Evolutionary conservation across 106 monocot species (phyloP), one percentile per base, ranked within the genome.

Genomic region (Dactylorhiza incarnata): DNA sequence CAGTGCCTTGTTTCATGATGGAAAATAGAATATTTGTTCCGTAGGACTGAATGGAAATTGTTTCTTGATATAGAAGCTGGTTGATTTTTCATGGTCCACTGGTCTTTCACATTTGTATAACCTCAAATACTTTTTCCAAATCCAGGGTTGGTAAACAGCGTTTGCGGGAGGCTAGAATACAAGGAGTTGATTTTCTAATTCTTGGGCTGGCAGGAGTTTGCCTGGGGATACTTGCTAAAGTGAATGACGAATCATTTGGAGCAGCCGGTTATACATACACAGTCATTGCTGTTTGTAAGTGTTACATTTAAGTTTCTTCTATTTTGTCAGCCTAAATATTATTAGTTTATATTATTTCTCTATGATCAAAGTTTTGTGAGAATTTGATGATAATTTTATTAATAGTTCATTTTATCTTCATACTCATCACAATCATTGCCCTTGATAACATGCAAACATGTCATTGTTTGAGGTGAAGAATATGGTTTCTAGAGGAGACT

Each of bases 211-310:
- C 92, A 75, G 92, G 92, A 69, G 79, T 87, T 65, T 93, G 92
- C 81, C 78, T 93, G 69, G 92, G 89, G 13, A 89, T 84, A 59
- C 82, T 89, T 78, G 89, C 89, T 49, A 93, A 93, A 89, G 78
- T 89, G 72, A 89, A 73, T 16, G 92, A 93, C 74, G 92, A 89
- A 72, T 80, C 85, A 74, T 89, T 93, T 71, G 92, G 92, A 16
- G 80, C 81, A 4, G 68, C 75, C 73, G 87, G 92, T 74, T 93
- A 89, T 78, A 89, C 89, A 68, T 93, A 89, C 83, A 89, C 92
- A 37, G 84, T 93, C 49, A 93, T 93, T 78, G 92, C 92, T 73
- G 92, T 93, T 73, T 93, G 92, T 93, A 93, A 87, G 92, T 87
- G 15, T 9, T 15, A 43, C 7, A 45, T 58, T 45, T 43, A 55